Base-by-base conservation (phyloP, 495 filamentous ascomycete genomes). In the Aspergillus cavernicola region DNA sequence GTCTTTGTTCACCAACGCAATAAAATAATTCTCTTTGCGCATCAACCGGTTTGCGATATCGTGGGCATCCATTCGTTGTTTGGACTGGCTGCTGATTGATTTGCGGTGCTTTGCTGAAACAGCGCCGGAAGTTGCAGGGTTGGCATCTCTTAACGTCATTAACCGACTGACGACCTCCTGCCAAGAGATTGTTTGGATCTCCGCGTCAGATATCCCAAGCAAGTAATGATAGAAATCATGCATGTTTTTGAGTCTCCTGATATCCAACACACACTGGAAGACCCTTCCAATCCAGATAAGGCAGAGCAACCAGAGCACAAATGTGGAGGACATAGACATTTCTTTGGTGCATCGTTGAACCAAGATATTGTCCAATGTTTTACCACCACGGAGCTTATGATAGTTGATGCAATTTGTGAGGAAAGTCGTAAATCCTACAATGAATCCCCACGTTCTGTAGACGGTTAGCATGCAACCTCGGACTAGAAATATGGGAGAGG, bases 171-270 rank as follows among this genome's bases (percentile, higher is more conserved):
- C 92, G 29, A 97, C 80, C 53, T 95, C 87, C 65, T 97, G 90
- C 93, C 93, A 98, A 7, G 90, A 89, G 28, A 97, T 86, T 0
- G 92, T 96, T 69, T 97, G 95, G 63, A 98, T 95, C 55, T 98
- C 95, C 18, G 82, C 74, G 59, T 97, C 95, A 2, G 89, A 88
- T 28, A 98, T 86, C 26, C 86, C 85, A 13, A 98, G 81, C 6
- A 97, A 78, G 62, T 97, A 82, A 35, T 81, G 70, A 68, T 90
- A 98, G 68, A 97, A 98, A 66, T 93, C 85, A 60, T 91, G 90
- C 68, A 96, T 83, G 26, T 88, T 77, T 57, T 80, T 73, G 13
- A 97, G 78, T 18, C 85, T 80, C 15, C 85, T 85, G 29, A 92
- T 76, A 56, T 90, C 89, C n/a, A 87, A 64, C 33, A 92, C 51